Base-by-base conservation (phyloP, 805 yeast genomes). In the Saccharomycopsis javanensis region DNA sequence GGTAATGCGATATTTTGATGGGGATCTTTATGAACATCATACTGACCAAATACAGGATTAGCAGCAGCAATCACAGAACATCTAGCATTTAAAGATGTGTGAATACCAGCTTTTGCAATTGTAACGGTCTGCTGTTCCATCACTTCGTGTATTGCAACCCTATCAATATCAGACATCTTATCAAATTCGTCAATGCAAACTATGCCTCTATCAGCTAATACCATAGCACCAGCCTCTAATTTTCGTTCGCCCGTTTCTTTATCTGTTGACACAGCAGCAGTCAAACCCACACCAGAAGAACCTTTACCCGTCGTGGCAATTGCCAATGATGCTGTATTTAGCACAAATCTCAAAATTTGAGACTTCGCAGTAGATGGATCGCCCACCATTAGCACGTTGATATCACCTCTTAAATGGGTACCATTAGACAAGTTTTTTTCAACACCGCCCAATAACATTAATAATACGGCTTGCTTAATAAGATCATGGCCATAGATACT, bases 71-170 rank as follows among this genome's bases (percentile, higher is more conserved):
- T 80, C 16, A 92, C 98, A 30, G 96, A 86, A 74, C 98, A 92
- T 66, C 99, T 82, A 13, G 99, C 98, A 68, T 92, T 92, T 64
- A 92, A 78, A 5, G 98, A 86, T 1, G 98, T 91, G 70, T 92
- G 97, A 66, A 92, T 92, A 62, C 99, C 99, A 4, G 98, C 99
- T 70, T 92, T 92, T 55, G 98, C 96, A 67, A 92, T 91, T 1
- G 98, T 91, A 30, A 92, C 97, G 0, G 99, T 94, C 71, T 94
- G 99, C 73, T 94, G 99, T 75, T 94, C 99, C 99, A 94, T 94
- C 53, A 94, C 99, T 79, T 94, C 99, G 72, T 94, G 99, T 67
- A 94, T 94, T 1, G 98, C 98, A 55, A 94, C 98, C 68, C 99
- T 80, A 74, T 94, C 99, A 28, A 83, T 81, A 70, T 94, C 99